These are phyloP conservation scores for Ustilago tritici DNA, from an alignment of 1,284 basidiomycete genomes.

Conservation along the genomic window DNA sequence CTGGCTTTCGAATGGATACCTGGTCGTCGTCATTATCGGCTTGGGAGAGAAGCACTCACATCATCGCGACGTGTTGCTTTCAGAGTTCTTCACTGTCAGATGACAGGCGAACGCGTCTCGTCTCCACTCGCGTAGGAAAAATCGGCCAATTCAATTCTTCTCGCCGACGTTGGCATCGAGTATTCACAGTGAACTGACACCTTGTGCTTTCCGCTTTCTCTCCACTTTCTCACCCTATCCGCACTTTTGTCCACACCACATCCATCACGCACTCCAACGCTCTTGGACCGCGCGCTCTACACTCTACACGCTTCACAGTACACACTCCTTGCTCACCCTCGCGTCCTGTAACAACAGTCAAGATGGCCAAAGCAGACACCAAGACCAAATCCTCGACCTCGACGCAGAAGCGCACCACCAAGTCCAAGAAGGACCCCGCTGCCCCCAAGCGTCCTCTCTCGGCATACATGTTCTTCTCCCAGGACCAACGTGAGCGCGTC, in stretches of 20 bases:
- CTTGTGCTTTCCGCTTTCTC: slow-evolving; percentile 6
- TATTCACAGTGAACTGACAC: slow-evolving; percentile 12
- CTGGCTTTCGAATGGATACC: background rate
- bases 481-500: slow-evolving; percentile 93
- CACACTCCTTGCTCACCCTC: background rate
- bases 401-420: slow-evolving; percentile 55
- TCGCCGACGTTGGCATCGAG: slow-evolving; percentile 11
- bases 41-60: slow-evolving; percentile 9
- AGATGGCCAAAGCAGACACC: slow-evolving; percentile 63
- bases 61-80: slow-evolving; percentile 26
- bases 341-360: slow-evolving; percentile 18
- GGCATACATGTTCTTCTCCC: slow-evolving; percentile 98
- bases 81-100: background rate
- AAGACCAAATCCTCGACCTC: slow-evolving; percentile 60
- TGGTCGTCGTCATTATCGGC: slow-evolving; percentile 30
- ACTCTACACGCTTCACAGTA: background rate
- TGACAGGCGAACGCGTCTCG: slow-evolving; percentile 26
- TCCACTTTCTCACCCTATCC: background rate
- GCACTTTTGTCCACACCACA: background rate
- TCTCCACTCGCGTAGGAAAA: slow-evolving; percentile 26
- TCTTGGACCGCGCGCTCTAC: background rate
- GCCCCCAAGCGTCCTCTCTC: slow-evolving; percentile 90
- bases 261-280: background rate
- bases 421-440: slow-evolving; percentile 75
- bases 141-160: slow-evolving; percentile 22